These are phyloP conservation scores for Vicia sativa DNA, from an alignment of 306 rosid genomes.

Conservation along the genomic window DNA sequence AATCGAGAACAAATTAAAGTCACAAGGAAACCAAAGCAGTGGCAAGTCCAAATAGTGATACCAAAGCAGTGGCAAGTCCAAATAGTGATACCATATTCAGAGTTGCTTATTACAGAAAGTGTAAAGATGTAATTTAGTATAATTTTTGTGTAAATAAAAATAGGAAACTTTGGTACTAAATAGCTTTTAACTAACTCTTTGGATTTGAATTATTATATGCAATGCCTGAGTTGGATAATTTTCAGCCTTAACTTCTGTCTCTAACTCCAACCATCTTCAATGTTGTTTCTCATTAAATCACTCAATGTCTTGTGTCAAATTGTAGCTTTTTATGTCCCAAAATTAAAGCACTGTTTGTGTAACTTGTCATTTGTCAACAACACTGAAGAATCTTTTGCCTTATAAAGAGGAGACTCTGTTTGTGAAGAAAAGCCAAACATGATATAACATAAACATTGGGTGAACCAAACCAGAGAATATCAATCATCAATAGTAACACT, in stretches of 20 bases:
- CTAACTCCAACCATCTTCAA: background rate
- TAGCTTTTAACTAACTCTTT: slow-evolving; percentile 32
- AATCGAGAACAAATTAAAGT: slow-evolving; percentile 47
- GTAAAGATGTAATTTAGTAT: slow-evolving; percentile 37
- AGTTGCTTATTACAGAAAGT: slow-evolving; percentile 23
- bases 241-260: slow-evolving; percentile 22
- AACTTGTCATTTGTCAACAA: slow-evolving; percentile 21
- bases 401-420: slow-evolving; percentile 21
- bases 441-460: slow-evolving; percentile 2
- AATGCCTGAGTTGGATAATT: slow-evolving; percentile 28
- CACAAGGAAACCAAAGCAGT: slow-evolving; percentile 47
- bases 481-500: slow-evolving; percentile 7
- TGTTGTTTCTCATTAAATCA: too few relatives aligned
- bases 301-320: too few relatives aligned
- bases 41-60: slow-evolving; percentile 46
- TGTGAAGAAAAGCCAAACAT: slow-evolving; percentile 34
- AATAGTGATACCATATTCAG: slow-evolving; percentile 29
- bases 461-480: slow-evolving; percentile 15
- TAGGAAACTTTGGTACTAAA: slow-evolving; percentile 12
- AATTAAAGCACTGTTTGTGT: background rate
- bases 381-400: slow-evolving; percentile 39
- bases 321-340: background rate
- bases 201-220: background rate
- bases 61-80: slow-evolving; percentile 46
- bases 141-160: slow-evolving; percentile 6